A percentile compares a stretch with the other conserved stretches of the same genome.
Evolutionary conservation across 2,329 filamentous ascomycete species (phyloP).

Genomic region (Septoria linicola): DNA sequence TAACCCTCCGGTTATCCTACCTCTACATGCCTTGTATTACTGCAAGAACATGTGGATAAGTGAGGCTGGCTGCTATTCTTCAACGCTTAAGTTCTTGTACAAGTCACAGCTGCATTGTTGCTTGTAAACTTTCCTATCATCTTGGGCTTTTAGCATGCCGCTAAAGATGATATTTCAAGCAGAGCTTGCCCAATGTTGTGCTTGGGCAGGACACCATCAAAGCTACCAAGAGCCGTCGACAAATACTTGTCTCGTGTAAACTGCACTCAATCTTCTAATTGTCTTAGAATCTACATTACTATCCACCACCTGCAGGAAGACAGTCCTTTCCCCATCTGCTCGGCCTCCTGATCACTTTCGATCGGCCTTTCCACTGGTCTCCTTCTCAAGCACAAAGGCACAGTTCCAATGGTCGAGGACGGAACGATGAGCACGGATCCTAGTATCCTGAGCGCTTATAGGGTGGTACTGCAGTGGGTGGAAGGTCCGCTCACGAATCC

Average conservation of each 20-base stretch:
- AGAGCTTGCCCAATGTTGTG: too few species aligned
- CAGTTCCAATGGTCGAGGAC: not conserved
- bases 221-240: too few species aligned
- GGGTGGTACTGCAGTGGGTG: conserved; percentile 13
- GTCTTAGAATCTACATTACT: too few species aligned
- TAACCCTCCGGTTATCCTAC: not conserved
- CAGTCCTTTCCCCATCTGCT: not conserved
- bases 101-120: not conserved
- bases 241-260: too few species aligned
- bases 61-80: not conserved
- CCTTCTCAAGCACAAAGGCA: not conserved
- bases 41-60: not conserved
- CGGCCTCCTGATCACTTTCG: too few species aligned
- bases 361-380: not conserved
- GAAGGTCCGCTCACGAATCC: not conserved
- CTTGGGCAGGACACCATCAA: too few species aligned
- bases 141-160: not conserved
- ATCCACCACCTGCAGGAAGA: too few species aligned
- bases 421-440: not conserved
- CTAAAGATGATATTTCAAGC: not conserved
- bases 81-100: not conserved
- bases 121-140: not conserved
- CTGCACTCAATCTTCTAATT: too few species aligned
- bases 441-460: conserved; percentile 15
- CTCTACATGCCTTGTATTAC: not conserved